These are phyloP conservation scores for Claviceps lovelessii DNA, from an alignment of 2,329 filamentous ascomycete species.

Conservation along the genomic window DNA sequence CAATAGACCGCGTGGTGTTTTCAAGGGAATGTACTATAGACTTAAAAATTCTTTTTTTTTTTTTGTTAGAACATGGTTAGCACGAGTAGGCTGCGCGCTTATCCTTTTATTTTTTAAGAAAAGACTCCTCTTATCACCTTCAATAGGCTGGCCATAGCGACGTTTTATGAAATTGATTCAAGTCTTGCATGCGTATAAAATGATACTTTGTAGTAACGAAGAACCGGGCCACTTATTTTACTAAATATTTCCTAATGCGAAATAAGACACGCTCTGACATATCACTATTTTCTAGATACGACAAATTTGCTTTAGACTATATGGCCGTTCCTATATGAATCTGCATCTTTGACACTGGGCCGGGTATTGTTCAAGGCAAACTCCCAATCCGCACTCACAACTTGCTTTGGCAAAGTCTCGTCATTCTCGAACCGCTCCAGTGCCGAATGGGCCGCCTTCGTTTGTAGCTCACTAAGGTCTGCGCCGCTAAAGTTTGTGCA, in stretches of 20 bases:
- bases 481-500: conserved; percentile 68
- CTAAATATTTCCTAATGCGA: too few species aligned
- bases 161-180: too few species aligned
- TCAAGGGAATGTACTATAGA: conserved; percentile 24
- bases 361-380: conserved; percentile 32
- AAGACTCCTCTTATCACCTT: conserved; percentile 13
- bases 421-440: conserved; percentile 24
- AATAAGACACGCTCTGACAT: too few species aligned
- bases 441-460: conserved; percentile 38
- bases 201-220: too few species aligned
- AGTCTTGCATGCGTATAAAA: too few species aligned
- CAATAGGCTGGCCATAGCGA: background rate
- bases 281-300: too few species aligned
- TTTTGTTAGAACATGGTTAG: conserved; percentile 15
- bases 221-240: too few species aligned
- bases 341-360: conserved; percentile 34
- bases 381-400: conserved; percentile 36
- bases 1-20: conserved; percentile 21
- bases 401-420: conserved; percentile 12
- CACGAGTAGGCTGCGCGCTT: conserved; percentile 15
- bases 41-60: background rate
- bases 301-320: too few species aligned
- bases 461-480: conserved; percentile 35
- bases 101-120: conserved; percentile 9
- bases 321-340: conserved; percentile 24